Base-by-base conservation (phyloP, 495 filamentous ascomycete species). In the Thozetella sp. region DNA sequence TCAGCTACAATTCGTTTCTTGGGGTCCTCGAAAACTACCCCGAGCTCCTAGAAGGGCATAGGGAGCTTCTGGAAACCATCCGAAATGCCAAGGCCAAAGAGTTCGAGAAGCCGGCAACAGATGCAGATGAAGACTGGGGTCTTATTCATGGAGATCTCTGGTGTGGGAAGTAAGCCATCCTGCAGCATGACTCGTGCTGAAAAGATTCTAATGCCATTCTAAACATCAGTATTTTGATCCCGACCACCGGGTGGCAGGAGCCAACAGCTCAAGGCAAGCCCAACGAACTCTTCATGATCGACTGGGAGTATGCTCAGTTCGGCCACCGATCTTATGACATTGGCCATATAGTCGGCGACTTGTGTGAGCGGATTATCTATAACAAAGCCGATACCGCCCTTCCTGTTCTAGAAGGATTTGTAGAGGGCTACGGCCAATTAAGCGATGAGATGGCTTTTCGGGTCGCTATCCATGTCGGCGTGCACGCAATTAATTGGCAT, bases 61-160 rank as follows among this genome's bases (percentile, higher is more conserved):
- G 27, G 23, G n/a, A 54, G 22, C 51, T 30, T 26, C 46, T 66
- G 34, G 46, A 66, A 37, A 27, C 50, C 20, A 59, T 69, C 2
- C 40, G 50, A 55, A 46, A 48, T 17, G 57, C 61, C 13, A 72
- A 72, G 0, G 63, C 61, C 0, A 58, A 57, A 10, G 76, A 80
- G 56, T 54, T 80, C 43, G 59, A 52, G 24, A 54, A 54, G 22
- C 17, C 53, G 2, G 2, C 27, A 3, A 40, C 17, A 17, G 53
- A 20, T 20, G 53, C 22, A 3, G 26, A 55, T 6, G 50, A 63
- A 2, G 19, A 56, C 17, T 4, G 25, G 4, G 58, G 59, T 3
- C 55, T 79, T 10, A 81, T 84, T 27, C 82, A 85, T 65, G 82
- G 83, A 2, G 82, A 86, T 58, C 83, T 86, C 55, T 86, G 83